These are phyloP conservation scores for Nepenthes alata DNA, from an alignment of 179 eudicot genomes.

Conservation along the genomic window DNA sequence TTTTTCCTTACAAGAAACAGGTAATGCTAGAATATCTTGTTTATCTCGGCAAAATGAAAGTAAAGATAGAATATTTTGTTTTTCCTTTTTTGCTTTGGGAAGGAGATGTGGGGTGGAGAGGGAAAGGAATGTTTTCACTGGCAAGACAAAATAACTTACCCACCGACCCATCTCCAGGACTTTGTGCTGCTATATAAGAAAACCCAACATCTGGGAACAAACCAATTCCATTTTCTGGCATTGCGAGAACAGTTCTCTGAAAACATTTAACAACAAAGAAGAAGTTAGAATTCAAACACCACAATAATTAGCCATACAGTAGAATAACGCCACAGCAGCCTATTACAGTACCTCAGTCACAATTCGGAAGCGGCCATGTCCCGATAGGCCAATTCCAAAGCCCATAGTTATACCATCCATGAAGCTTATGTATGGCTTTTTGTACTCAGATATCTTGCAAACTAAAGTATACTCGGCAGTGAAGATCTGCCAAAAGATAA, in stretches of 20 bases:
- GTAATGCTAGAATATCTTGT: no score
- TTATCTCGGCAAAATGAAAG: no score
- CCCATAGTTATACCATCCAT: slow-evolving; percentile 99
- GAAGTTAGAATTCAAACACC: neutral
- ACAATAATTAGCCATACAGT: no score
- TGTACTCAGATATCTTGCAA: slow-evolving; percentile 76
- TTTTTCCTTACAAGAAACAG: no score
- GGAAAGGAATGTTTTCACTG: neutral
- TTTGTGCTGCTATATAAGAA: slow-evolving; percentile 80
- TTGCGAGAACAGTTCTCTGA: slow-evolving; percentile 89
- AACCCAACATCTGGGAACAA: slow-evolving; percentile 98
- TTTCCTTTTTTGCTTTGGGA: no score
- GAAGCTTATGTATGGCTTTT: slow-evolving; percentile 81
- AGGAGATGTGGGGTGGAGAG: neutral
- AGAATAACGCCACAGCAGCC: neutral
- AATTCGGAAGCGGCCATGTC: slow-evolving; percentile 83
- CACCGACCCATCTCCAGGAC: slow-evolving; percentile 88
- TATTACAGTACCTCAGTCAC: slow-evolving; percentile 64
- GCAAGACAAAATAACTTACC: slow-evolving; percentile 25
- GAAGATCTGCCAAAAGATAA: slow-evolving; percentile 45
- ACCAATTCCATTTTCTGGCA: slow-evolving; percentile 98
- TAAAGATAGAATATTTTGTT: no score
- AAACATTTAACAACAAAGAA: slow-evolving; percentile 7
- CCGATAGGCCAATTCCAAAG: slow-evolving; percentile 93
- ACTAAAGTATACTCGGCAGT: slow-evolving; percentile 81